A percentile compares a stretch with the other conserved stretches of the same genome.
These are phyloP conservation scores for Neophaeococcomyces aloes DNA, from an alignment of 2,329 filamentous ascomycete genomes.

Conservation along the genomic window DNA sequence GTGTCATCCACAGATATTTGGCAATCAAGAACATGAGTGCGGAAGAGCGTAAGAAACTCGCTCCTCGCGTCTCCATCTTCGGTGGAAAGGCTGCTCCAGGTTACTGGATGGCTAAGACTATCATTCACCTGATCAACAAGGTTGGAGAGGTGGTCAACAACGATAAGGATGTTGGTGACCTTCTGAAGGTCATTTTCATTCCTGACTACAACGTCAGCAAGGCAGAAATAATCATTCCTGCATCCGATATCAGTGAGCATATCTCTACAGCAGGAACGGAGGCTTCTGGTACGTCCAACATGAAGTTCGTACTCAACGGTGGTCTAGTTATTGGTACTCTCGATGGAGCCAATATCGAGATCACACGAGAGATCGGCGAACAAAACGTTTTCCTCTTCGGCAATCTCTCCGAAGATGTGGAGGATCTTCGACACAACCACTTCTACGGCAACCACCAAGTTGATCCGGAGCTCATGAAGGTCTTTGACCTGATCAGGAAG, in stretches of 20 bases:
- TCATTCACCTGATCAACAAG: conserved; percentile 91
- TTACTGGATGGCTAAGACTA: conserved; percentile 99
- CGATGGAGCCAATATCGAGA: conserved; percentile 96
- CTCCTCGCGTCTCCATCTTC: conserved; percentile 87
- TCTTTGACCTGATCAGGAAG: conserved; percentile 72
- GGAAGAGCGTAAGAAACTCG: conserved; percentile 75
- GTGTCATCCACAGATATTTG: conserved; percentile 89
- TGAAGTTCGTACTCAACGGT: conserved; percentile 98
- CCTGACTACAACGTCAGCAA: conserved; percentile 99
- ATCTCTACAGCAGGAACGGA: conserved; percentile 97
- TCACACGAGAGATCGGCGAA: conserved; percentile 91
- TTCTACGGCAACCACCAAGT: conserved; percentile 70
- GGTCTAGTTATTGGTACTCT: conserved; percentile 96
- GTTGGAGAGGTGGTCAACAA: conserved; percentile 86
- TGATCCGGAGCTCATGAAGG: conserved; percentile 64
- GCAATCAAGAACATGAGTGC: conserved; percentile 74
- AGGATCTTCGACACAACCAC: conserved; percentile 85
- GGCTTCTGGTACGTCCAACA: conserved; percentile 81
- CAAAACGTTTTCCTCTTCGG: conserved; percentile 98
- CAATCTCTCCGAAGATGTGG: conserved; percentile 89
- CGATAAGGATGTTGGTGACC: conserved; percentile 80
- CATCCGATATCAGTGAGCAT: conserved; percentile 93
- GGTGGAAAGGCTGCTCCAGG: conserved; percentile 95
- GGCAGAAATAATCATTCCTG: conserved; percentile 89
- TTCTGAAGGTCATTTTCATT: conserved; percentile 93